Conservation (phyloP, 2,329 filamentous ascomycete genomes). For the Beauveria sp. region DNA sequence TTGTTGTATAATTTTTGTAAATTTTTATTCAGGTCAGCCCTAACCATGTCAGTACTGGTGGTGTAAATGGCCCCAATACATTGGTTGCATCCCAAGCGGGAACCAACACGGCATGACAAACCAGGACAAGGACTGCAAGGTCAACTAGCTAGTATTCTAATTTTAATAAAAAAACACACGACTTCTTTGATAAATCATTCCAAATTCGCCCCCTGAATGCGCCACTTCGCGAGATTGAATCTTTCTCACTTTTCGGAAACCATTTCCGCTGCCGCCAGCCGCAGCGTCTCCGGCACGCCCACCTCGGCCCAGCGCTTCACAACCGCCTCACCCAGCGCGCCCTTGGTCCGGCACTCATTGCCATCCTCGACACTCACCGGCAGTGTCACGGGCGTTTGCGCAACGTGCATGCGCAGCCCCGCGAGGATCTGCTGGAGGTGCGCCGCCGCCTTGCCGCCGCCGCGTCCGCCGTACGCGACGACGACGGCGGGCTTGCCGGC, state of each 20-base stretch:
- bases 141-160: too few species aligned
- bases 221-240: background rate
- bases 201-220: too few species aligned
- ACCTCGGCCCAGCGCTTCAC: background rate
- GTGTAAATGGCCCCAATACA: too few species aligned
- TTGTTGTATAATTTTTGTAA: background rate
- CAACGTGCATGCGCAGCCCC: conserved; percentile 13
- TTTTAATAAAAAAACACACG: too few species aligned
- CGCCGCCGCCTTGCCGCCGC: conserved; percentile 23
- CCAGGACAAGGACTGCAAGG: too few species aligned
- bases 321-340: background rate
- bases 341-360: background rate
- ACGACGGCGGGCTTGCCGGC: conserved; percentile 44
- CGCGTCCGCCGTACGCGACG: conserved; percentile 45
- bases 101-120: too few species aligned
- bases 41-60: background rate
- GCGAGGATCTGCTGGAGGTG: conserved; percentile 16
- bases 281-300: background rate
- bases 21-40: background rate
- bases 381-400: background rate
- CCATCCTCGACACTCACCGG: background rate
- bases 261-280: background rate
- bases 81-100: too few species aligned
- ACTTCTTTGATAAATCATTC: background rate
- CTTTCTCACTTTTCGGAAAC: background rate